These are phyloP conservation scores for Bidens hawaiensis DNA, from an alignment of 140 eudicot genomes.

Conservation along the genomic window DNA sequence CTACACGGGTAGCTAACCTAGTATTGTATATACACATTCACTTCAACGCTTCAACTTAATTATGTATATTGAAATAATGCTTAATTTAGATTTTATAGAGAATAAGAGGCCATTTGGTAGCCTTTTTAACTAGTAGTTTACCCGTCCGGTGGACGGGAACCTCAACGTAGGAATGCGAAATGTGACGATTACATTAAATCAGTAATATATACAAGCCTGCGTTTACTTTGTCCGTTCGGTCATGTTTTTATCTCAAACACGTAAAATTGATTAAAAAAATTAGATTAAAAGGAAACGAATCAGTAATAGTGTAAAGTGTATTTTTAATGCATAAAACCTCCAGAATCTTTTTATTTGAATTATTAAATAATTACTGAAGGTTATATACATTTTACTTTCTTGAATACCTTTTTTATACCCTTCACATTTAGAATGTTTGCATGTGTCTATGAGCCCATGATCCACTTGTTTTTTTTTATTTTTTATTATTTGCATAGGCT, in stretches of 20 bases:
- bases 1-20: too few relatives aligned
- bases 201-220: too few relatives aligned
- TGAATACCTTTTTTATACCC: neutral
- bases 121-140: too few relatives aligned
- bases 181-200: too few relatives aligned
- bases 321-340: neutral
- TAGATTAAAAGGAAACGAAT: neutral
- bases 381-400: neutral
- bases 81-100: too few relatives aligned
- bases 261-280: neutral
- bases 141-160: too few relatives aligned
- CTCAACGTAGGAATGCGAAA: too few relatives aligned
- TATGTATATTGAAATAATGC: too few relatives aligned
- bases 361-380: neutral
- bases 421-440: neutral
- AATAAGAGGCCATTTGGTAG: too few relatives aligned
- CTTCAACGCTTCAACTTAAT: too few relatives aligned
- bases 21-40: too few relatives aligned
- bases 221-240: too few relatives aligned
- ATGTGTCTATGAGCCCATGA: neutral
- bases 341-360: neutral
- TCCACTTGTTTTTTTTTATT: neutral
- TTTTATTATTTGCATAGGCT: slow-evolving; percentile 13
- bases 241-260: neutral
- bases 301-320: neutral